These are phyloP conservation scores for Paramecium biaurelia DNA, from an alignment of 73 alveolate species.

Conservation along the genomic window DNA sequence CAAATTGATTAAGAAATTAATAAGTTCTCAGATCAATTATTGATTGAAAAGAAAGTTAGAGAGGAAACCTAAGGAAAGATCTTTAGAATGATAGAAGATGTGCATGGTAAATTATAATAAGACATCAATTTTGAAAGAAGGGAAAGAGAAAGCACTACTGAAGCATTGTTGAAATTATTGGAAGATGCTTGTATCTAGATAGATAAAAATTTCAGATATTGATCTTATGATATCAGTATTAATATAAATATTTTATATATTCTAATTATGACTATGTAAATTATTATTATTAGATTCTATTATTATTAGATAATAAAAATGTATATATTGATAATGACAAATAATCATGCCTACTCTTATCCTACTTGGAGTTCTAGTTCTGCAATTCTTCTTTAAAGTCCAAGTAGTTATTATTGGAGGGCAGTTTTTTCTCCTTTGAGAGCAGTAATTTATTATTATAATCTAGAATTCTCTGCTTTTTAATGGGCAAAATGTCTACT, in stretches of 20 bases:
- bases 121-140: conserved; percentile 18
- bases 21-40: conserved; percentile 19
- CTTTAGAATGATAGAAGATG: conserved; percentile 45
- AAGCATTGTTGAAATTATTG: not conserved
- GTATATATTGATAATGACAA: not conserved
- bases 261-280: too few relatives aligned
- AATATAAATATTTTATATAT: not conserved
- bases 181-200: conserved; percentile 36
- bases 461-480: conserved; percentile 83
- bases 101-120: not conserved
- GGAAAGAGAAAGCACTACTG: conserved; percentile 34
- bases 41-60: conserved; percentile 27
- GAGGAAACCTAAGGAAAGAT: conserved; percentile 36
- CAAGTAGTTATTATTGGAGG: conserved; percentile 78
- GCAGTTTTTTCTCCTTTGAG: conserved; percentile 91
- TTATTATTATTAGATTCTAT: too few relatives aligned
- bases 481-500: conserved; percentile 74
- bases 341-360: conserved; percentile 65
- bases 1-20: not conserved
- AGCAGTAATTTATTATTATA: conserved; percentile 82
- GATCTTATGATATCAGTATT: not conserved
- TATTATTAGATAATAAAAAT: not conserved
- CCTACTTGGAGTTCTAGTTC: conserved; percentile 89
- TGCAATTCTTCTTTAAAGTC: conserved; percentile 85
- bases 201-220: conserved; percentile 30